These are phyloP conservation scores for Candida montana DNA, from an alignment of 805 yeast species.

Conservation along the genomic window DNA sequence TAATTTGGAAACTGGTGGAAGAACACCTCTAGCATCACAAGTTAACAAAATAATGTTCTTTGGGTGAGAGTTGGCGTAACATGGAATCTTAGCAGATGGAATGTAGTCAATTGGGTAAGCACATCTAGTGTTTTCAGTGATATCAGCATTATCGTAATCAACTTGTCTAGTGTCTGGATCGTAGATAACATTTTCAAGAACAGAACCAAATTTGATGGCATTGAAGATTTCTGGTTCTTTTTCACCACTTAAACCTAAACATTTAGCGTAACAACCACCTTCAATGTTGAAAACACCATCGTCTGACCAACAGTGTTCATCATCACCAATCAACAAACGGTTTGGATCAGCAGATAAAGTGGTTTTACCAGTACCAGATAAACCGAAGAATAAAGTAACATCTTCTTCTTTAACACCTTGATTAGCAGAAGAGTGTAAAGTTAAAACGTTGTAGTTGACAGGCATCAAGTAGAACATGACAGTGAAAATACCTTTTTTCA, in stretches of 20 bases:
- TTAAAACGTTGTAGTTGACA: slow-evolving; percentile 81
- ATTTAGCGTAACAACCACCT: slow-evolving; percentile 99
- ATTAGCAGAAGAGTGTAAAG: slow-evolving; percentile 92
- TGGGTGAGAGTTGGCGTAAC: slow-evolving; percentile 86
- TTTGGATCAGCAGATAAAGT: slow-evolving; percentile 94
- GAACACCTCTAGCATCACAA: slow-evolving; percentile 96
- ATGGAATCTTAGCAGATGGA: slow-evolving; percentile 94
- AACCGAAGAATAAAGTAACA: slow-evolving; percentile 92
- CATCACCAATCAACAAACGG: slow-evolving; percentile 93
- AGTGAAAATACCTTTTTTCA: slow-evolving; percentile 98
- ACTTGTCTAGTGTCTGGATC: slow-evolving; percentile 74
- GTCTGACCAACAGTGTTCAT: slow-evolving; percentile 99
- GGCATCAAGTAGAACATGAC: slow-evolving; percentile 99
- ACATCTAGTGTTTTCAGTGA: slow-evolving; percentile 97
- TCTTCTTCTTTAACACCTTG: slow-evolving; percentile 80
- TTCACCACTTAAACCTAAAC: slow-evolving; percentile 81
- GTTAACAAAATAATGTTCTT: slow-evolving; percentile 87
- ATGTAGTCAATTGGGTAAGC: slow-evolving; percentile 97
- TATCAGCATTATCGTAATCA: slow-evolving; percentile 73
- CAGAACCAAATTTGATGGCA: slow-evolving; percentile 91
- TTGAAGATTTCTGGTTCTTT: slow-evolving; percentile 97
- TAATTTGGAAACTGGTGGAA: slow-evolving; percentile 94
- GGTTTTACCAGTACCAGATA: slow-evolving; percentile 98
- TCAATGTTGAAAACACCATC: slow-evolving; percentile 98
- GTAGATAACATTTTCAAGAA: slow-evolving; percentile 88